Conservation (phyloP, 805 yeast genomes). For the Limtongia smithiae region DNA sequence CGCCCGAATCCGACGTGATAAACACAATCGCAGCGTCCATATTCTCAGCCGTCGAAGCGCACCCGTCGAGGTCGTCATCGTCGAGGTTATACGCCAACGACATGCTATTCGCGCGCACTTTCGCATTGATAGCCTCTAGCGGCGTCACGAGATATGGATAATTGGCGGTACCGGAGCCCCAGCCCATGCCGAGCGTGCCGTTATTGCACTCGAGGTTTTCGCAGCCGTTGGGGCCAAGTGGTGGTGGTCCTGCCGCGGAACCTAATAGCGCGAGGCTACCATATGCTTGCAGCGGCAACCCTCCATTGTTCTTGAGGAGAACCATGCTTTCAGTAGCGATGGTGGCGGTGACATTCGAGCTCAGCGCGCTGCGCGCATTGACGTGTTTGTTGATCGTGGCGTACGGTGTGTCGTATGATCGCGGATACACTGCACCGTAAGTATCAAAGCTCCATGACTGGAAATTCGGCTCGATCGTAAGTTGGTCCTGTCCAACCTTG, state of each 20-base stretch:
- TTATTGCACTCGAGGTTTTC: constrained; percentile 51
- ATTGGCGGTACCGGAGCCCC: constrained; percentile 63
- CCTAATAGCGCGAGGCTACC: constrained; percentile 49
- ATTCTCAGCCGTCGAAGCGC: constrained; percentile 46
- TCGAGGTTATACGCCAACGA: constrained; percentile 46
- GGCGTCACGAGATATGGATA: constrained; percentile 59
- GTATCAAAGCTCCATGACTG: constrained; percentile 58
- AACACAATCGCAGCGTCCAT: constrained; percentile 55
- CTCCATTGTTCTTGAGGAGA: constrained; percentile 50
- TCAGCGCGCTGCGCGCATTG: constrained; percentile 49
- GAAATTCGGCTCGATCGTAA: constrained; percentile 48
- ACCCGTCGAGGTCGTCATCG: constrained; percentile 46
- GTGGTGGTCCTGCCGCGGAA: constrained; percentile 49
- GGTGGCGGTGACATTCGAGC: constrained; percentile 44
- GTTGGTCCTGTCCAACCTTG: constrained; percentile 41
- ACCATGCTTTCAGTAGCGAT: constrained; percentile 58
- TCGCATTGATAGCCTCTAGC: constrained; percentile 49
- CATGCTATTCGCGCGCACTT: constrained; percentile 47
- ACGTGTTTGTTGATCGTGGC: constrained; percentile 52
- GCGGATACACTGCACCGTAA: constrained; percentile 52
- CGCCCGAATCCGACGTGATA: constrained; percentile 55
- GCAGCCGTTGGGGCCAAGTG: constrained; percentile 49
- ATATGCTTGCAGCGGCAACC: constrained; percentile 46
- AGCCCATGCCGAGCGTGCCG: constrained; percentile 56
- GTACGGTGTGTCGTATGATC: constrained; percentile 53